Evolutionary conservation across 495 filamentous ascomycete genomes (phyloP).

Genomic region (Penicillium subrubescens): DNA sequence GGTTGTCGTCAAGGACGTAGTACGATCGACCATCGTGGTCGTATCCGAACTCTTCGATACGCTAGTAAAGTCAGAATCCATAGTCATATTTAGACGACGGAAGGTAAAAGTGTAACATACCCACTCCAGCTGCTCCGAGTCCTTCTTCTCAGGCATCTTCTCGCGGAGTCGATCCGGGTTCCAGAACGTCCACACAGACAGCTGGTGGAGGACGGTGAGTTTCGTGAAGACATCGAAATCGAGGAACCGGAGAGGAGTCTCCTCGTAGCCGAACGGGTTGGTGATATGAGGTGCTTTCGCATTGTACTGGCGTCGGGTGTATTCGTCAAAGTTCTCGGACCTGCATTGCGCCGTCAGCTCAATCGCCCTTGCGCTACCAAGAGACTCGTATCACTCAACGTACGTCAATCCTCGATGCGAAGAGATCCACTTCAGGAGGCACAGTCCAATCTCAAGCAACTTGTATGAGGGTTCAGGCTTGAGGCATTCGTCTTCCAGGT

Average conservation of each 20-base stretch:
- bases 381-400: slow-evolving; percentile 42
- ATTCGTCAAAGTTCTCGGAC: slow-evolving; percentile 89
- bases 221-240: slow-evolving; percentile 85
- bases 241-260: slow-evolving; percentile 68
- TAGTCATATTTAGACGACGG: neutral
- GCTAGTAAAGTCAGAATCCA: slow-evolving; percentile 52
- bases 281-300: slow-evolving; percentile 71
- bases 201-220: slow-evolving; percentile 85
- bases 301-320: slow-evolving; percentile 86
- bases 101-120: slow-evolving; percentile 48
- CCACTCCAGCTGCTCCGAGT: slow-evolving; percentile 81
- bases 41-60: slow-evolving; percentile 89
- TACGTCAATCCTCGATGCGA: slow-evolving; percentile 91
- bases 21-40: slow-evolving; percentile 83
- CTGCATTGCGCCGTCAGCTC: slow-evolving; percentile 44
- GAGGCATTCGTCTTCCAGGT: slow-evolving; percentile 85
- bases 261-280: slow-evolving; percentile 86
- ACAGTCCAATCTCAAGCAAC: slow-evolving; percentile 80
- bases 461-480: slow-evolving; percentile 71
- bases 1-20: slow-evolving; percentile 91
- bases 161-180: slow-evolving; percentile 84
- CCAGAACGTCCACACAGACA: slow-evolving; percentile 87
- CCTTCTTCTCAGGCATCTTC: slow-evolving; percentile 79
- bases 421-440: slow-evolving; percentile 88
- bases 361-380: neutral